Evolutionary conservation across 805 yeast genomes (phyloP), one percentile per base, ranked within the genome.

Genomic region (Tetrapisispora phaffii): DNA sequence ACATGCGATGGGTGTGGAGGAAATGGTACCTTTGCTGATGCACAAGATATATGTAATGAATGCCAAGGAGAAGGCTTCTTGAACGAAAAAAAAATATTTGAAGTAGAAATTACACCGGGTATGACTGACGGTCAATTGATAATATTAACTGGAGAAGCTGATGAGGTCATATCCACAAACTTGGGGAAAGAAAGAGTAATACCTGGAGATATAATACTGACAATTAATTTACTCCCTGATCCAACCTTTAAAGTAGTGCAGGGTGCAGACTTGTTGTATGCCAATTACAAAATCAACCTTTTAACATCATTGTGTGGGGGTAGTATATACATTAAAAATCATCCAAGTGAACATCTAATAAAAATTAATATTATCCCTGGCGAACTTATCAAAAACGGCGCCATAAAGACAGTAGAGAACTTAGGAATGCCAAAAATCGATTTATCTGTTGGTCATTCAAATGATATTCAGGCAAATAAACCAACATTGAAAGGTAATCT

Each of bases 161-260:
- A 82, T 55, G 83, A 81, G 58, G 82, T 78, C 0, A 58, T 73
- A 17, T 69, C 72, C 48, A 49, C 55, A 1, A 39, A 39, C 7
- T 46, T 41, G 22, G 59, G 56, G 6, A 51, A 48, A 17, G 57
- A 57, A 42, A 54, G 47, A 20, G 64, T 77, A 3, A 62, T 73
- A 3, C 83, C 88, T 0, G 89, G 89, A 2, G 85, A 82, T 58
- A 81, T 82, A 7, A 63, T 80, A 2, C 72, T 82, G 9, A 75
- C 73, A 1, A 58, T 82, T 21, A 45, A 44, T 20, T 54, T 52
- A 32, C 15, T 45, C 3, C 68, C 69, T 33, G 73, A 74, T 51
- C 45, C 48, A 12, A 48, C 46, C 6, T 62, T 67, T 39, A 53
- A 56, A 4, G 52, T 49, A 17, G 70, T 75, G 45, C 66, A 66